Evolutionary conservation across 306 rosid genomes (phyloP).

Genomic region (Argentina anserina): DNA sequence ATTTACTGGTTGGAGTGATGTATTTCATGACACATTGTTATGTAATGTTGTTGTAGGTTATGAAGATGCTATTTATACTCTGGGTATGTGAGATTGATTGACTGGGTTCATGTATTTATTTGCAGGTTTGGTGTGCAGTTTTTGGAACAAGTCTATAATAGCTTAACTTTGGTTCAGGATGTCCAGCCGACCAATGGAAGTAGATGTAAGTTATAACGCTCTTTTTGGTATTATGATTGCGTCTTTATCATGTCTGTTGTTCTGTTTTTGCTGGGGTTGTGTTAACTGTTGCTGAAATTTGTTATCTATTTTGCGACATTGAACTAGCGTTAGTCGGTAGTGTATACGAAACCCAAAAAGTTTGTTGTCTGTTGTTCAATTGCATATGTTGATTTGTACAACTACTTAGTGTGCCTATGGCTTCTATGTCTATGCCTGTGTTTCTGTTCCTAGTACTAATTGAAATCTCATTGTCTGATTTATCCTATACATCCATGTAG

Average conservation of each 20-base stretch:
- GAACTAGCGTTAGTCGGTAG: neutral
- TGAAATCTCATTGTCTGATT: neutral
- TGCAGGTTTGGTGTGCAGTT: neutral
- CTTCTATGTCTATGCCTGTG: neutral
- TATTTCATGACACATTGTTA: neutral
- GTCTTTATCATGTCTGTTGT: neutral
- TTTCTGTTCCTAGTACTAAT: neutral
- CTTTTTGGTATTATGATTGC: constrained; percentile 6
- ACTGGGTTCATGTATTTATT: neutral
- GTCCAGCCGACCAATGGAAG: constrained; percentile 69
- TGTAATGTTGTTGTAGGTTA: neutral
- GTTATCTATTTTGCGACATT: neutral
- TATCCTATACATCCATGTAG: neutral
- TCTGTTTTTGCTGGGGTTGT: neutral
- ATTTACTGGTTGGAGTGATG: neutral
- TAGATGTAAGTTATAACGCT: constrained; percentile 61
- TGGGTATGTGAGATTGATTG: neutral
- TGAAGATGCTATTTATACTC: neutral
- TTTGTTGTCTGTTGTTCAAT: neutral
- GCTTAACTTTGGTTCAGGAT: neutral
- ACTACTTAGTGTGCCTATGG: neutral
- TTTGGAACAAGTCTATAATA: neutral
- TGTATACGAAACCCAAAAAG: neutral
- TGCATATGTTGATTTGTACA: neutral
- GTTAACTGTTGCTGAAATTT: neutral